Conservation (phyloP, 805 yeast species). For the Starmerella khaoyaiensis region DNA sequence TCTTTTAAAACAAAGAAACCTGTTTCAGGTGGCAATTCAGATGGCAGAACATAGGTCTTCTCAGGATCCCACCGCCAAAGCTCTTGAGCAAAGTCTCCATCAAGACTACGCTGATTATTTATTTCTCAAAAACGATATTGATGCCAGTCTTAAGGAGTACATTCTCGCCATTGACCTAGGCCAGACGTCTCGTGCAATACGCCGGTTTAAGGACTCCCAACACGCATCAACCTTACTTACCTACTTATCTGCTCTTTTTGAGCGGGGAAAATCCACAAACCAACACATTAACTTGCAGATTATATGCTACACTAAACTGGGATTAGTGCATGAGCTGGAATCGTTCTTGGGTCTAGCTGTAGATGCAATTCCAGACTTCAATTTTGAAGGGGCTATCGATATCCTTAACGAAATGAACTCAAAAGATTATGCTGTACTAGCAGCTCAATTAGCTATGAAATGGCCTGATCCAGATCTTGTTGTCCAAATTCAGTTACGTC, state of each 20-base stretch:
- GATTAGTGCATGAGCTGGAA: constrained; percentile 41
- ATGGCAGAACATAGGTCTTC: constrained; percentile 34
- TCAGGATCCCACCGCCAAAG: not conserved
- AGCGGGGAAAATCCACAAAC: constrained; percentile 42
- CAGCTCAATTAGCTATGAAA: constrained; percentile 54
- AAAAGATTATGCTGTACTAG: constrained; percentile 51
- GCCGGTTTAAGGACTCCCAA: constrained; percentile 65
- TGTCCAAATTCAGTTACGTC: constrained; percentile 61
- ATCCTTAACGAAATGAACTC: constrained; percentile 45
- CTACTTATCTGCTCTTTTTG: constrained; percentile 50
- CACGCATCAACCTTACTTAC: constrained; percentile 50
- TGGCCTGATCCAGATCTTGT: constrained; percentile 62
- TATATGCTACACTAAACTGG: constrained; percentile 68
- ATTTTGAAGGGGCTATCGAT: constrained; percentile 52
- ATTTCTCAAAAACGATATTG: constrained; percentile 50
- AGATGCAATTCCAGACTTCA: constrained; percentile 33
- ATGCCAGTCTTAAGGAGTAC: constrained; percentile 64
- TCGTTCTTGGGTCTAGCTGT: constrained; percentile 40
- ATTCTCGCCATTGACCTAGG: constrained; percentile 43
- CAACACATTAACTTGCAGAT: constrained; percentile 74
- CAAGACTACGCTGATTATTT: constrained; percentile 59
- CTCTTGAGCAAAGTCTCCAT: constrained; percentile 24
- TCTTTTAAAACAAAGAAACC: constrained; percentile 52
- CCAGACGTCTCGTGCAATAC: constrained; percentile 62
- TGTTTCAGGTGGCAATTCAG: constrained; percentile 59